Base-by-base conservation (phyloP, 169 alveolate species). In the Babesia sp. region DNA sequence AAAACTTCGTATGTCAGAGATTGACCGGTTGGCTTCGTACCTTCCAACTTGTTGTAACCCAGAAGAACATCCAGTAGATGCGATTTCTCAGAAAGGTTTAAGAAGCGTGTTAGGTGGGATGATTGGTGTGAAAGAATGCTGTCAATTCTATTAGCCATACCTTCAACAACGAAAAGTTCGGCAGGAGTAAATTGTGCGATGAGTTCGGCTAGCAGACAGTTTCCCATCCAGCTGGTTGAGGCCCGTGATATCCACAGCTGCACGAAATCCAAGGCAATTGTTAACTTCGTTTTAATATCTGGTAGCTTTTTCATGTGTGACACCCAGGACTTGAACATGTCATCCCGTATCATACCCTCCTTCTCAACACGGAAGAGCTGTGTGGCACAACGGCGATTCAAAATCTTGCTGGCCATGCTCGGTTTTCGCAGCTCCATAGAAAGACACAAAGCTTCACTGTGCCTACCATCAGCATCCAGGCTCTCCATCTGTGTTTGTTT, bases 141-240 rank as follows among this genome's bases (percentile, higher is more conserved):
- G 44, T 72, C 89, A 7, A 71, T 57, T 26, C 84, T 63, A 24
- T 71, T 46, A 26, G 68, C 48, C 71, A 81, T 57, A 11, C 89
- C 87, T 67, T 79, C 87, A 29, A 81, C 85, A 36, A 69, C 56
- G 22, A 71, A 51, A 34, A 81, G 57, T n/a, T 81, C 85, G n/a
- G 61, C 45, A 6, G 74, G 66, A 20, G 24, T 71, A 42, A 71
- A 55, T 34, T 71, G 78, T 53, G 5, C 51, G 39, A 81, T 14
- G 42, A 81, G 54, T 16, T 81, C 82, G n/a, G 50, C 45, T 8
- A 81, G 42, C 50, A 81, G 59, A 36, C 71, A 44, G 46, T 81
- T 81, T 5, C 76, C 89, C 72, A 71, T 48, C 77, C 63, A 63
- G 39, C 67, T 41, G 51, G 73, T 67, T 12, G 61, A 61, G n/a